phyloP scores from a whole-genome alignment of 2,329 filamentous ascomycete genomes.

The Fusarium nelsonii region DNA sequence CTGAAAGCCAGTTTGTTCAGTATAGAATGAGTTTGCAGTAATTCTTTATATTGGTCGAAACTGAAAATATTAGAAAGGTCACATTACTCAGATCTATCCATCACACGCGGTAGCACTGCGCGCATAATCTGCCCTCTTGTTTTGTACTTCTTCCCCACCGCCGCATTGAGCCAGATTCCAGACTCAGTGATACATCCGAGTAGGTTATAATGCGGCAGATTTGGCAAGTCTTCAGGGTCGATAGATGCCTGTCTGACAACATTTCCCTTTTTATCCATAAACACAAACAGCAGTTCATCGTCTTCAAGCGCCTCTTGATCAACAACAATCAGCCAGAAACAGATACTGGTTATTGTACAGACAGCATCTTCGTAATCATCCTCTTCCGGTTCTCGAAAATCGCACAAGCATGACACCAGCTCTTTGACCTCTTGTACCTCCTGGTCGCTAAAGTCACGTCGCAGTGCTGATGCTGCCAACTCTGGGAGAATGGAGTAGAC shows the following conservation, averaged over 20 bases:
- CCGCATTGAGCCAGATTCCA: background rate
- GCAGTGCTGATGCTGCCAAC: background rate
- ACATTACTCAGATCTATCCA: rapidly evolving
- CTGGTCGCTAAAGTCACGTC: background rate
- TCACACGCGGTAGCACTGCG: rapidly evolving
- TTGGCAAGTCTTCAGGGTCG: rapidly evolving
- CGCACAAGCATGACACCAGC: rapidly evolving
- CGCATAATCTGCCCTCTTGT: background rate
- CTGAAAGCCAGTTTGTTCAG: constrained; percentile 31
- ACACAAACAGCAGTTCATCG: background rate
- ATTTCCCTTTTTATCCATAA: background rate
- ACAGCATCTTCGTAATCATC: background rate
- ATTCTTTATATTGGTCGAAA: rapidly evolving
- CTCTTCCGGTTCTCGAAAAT: background rate
- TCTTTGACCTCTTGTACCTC: background rate
- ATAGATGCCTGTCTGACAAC: background rate
- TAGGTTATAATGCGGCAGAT: background rate
- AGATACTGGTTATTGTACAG: background rate
- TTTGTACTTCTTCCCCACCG: background rate
- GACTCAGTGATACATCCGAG: background rate
- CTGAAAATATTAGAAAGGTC: rapidly evolving
- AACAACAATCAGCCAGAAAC: background rate
- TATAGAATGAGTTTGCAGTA: constrained; percentile 23
- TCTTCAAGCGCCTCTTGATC: background rate
- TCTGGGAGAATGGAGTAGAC: background rate